These are phyloP conservation scores for Prunus persica DNA, from an alignment of 306 rosid genomes.

Conservation along the genomic window Prunus_persica_NCBIv2 NC_034010.1:3458501-3459000, in stretches of 20 bases:
- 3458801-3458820: background rate
- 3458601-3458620: background rate
- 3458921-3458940: background rate
- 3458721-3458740: background rate
- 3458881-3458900: too few relatives aligned
- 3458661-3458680: background rate
- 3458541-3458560: background rate
- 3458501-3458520: background rate
- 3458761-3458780: background rate
- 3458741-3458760: background rate
- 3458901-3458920: background rate
- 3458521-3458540: background rate
- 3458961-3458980: background rate
- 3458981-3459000: background rate
- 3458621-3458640: background rate
- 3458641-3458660: background rate
- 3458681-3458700: background rate
- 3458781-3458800: background rate
- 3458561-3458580: too few relatives aligned
- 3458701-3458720: background rate
- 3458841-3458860: too few relatives aligned
- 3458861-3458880: too few relatives aligned
- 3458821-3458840: too few relatives aligned
- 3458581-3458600: background rate
- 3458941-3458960: background rate